These are phyloP conservation scores for Eudorina sp. DNA, from an alignment of 139 green algal species.

Conservation along the genomic window DNA sequence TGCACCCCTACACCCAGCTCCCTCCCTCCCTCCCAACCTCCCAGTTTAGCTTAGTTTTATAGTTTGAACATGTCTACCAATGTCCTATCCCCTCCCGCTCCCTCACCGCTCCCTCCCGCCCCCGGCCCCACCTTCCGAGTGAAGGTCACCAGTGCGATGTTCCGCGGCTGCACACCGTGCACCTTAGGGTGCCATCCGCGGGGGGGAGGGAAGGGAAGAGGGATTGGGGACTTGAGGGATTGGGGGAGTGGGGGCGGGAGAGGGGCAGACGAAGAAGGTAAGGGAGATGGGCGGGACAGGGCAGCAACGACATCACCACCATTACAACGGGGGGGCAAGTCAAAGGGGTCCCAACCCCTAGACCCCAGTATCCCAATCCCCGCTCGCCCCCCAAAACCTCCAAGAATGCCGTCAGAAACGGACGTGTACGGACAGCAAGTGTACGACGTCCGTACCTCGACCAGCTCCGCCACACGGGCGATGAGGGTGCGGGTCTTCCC, in stretches of 20 bases:
- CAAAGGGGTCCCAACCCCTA: too few species aligned
- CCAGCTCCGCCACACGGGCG: constrained; percentile 73
- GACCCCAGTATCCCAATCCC: too few species aligned
- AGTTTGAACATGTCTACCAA: too few species aligned
- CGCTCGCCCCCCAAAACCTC: too few species aligned
- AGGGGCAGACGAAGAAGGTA: too few species aligned
- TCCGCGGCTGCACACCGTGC: neutral
- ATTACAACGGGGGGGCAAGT: too few species aligned
- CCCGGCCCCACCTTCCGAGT: constrained; percentile 15
- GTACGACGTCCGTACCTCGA: constrained; percentile 38
- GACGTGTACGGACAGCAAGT: neutral
- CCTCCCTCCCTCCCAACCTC: too few species aligned
- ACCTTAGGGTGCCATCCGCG: neutral
- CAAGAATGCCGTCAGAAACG: neutral
- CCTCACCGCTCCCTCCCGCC: neutral
- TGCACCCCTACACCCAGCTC: too few species aligned
- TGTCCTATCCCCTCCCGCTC: neutral
- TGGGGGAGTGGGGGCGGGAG: too few species aligned
- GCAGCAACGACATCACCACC: too few species aligned
- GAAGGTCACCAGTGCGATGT: constrained; percentile 26
- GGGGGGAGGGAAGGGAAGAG: neutral
- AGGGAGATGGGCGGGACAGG: too few species aligned
- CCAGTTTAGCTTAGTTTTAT: too few species aligned
- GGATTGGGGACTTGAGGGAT: neutral
- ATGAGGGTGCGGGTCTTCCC: constrained; percentile 90